Evolutionary conservation across 1,284 basidiomycete species (phyloP).

Genomic region (Fistulina hepatica): DNA sequence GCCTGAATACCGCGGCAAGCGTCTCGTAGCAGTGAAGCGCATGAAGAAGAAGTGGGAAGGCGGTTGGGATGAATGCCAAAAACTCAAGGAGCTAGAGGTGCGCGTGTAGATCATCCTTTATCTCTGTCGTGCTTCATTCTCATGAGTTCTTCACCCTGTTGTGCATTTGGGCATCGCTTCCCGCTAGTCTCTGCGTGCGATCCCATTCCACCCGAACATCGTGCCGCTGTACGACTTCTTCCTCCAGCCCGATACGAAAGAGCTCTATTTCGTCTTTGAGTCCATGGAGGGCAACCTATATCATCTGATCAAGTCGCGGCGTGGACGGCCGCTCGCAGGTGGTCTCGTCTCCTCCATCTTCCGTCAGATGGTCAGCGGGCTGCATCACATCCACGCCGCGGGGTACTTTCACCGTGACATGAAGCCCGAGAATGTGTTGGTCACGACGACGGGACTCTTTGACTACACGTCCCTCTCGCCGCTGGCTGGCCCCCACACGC

Average conservation of each 20-base stretch:
- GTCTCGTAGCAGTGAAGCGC: conserved; percentile 93
- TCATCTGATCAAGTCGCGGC: conserved; percentile 96
- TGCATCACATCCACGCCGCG: conserved; percentile 85
- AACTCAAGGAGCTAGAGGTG: conserved; percentile 94
- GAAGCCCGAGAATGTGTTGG: conserved; percentile 99
- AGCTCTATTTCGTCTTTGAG: conserved; percentile 99
- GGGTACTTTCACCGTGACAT: conserved; percentile 99
- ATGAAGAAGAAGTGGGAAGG: conserved; percentile 98
- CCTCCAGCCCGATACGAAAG: conserved; percentile 83
- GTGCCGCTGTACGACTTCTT: conserved; percentile 99
- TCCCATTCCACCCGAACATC: conserved; percentile 93
- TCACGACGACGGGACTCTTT: conserved; percentile 95
- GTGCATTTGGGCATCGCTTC: no score
- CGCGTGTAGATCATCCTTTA: conserved; percentile 19
- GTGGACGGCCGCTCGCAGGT: conserved; percentile 86
- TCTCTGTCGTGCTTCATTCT: conserved; percentile 12
- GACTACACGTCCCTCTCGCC: conserved; percentile 83
- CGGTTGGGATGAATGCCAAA: conserved; percentile 94
- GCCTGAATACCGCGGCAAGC: conserved; percentile 90
- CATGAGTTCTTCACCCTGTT: conserved; percentile 11
- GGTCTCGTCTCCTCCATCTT: conserved; percentile 95
- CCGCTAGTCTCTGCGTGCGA: conserved; percentile 79
- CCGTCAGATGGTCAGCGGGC: conserved; percentile 81
- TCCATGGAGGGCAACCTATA: conserved; percentile 99
- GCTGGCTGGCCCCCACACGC: conserved; percentile 41